Evolutionary conservation across 805 yeast genomes (phyloP).

Genomic region (Ascoidea tarda): DNA sequence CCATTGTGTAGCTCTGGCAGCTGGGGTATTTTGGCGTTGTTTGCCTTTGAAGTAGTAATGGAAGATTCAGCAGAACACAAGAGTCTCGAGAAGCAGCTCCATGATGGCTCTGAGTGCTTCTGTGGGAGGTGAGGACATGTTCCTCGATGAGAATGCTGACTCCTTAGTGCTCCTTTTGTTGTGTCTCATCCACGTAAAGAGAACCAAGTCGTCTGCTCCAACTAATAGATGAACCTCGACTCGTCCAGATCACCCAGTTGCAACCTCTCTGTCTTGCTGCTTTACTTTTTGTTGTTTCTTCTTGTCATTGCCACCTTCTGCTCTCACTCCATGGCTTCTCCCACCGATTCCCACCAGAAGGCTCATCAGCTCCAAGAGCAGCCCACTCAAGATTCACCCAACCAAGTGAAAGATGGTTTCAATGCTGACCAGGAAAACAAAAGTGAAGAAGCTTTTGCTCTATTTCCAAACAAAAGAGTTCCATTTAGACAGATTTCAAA

Average conservation of each 20-base stretch:
- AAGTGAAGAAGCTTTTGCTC: background rate
- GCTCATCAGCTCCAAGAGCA: background rate
- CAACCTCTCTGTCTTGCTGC: background rate
- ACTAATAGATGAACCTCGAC: background rate
- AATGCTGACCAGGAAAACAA: background rate
- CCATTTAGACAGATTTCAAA: constrained; percentile 6
- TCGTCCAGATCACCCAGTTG: background rate
- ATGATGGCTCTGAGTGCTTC: background rate
- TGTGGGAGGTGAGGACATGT: background rate
- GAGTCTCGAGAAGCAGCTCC: background rate
- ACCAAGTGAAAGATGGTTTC: background rate
- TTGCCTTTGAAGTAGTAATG: background rate
- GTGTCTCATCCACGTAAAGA: background rate
- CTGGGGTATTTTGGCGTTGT: constrained; percentile 1
- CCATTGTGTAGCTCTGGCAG: constrained; percentile 8
- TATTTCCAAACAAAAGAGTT: constrained; percentile 7
- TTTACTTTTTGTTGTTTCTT: background rate
- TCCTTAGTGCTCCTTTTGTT: background rate
- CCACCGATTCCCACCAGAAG: too few species aligned
- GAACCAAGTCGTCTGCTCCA: background rate
- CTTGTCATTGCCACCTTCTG: too few species aligned
- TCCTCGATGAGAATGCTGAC: background rate
- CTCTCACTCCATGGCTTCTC: too few species aligned
- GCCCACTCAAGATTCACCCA: too few species aligned
- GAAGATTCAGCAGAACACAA: background rate